Evolutionary conservation across 2,329 filamentous ascomycete genomes (phyloP), one percentile per base, ranked within the genome.

Genomic region (Leptodontidium sp.): DNA sequence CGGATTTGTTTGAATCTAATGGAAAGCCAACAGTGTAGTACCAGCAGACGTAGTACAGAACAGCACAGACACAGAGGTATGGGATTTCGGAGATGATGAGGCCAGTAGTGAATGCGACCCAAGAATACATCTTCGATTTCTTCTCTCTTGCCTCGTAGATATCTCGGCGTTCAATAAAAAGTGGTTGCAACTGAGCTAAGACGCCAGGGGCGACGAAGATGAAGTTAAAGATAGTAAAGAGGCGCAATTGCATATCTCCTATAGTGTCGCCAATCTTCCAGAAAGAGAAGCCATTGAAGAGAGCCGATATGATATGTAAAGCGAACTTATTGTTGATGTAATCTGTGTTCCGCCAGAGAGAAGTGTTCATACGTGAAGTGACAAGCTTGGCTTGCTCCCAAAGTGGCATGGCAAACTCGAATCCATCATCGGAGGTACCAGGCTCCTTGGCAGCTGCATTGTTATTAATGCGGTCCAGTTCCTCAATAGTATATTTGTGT

Each of bases 291-390:
- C 87, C 88, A 74, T 87, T 88, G 79, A 89, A 88, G 0, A 90
- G 81, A 0, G 83, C 86, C 0, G 82, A 83, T 17, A 80, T 79
- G 29, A 89, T 79, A 74, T 90, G 87, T 1, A 90, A 79, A 0
- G 81, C 78, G 1, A 83, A 76, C 61, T 84, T 84, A 74, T 84
- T 83, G 78, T 82, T 82, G 70, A 73, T 84, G 65, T 83, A 84
- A 64, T 90, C 87, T 2, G 82, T 84, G 76, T 92, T 92, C 66
- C 91, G 85, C 80, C 83, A 93, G 3, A 93, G 81, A 0, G 89
- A 82, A 0, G 86, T 76, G 45, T 72, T 75, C 72, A 74, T 75
- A 1, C 75, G 68, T 1, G 70, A 38, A 1, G 73, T 74, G 7
- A 77, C 75, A 6, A 77, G 64, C 32, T 75, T 75, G 1, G 83